Conservation (phyloP, 2,329 filamentous ascomycete species). For the Pseudopithomyces maydicus region DNA sequence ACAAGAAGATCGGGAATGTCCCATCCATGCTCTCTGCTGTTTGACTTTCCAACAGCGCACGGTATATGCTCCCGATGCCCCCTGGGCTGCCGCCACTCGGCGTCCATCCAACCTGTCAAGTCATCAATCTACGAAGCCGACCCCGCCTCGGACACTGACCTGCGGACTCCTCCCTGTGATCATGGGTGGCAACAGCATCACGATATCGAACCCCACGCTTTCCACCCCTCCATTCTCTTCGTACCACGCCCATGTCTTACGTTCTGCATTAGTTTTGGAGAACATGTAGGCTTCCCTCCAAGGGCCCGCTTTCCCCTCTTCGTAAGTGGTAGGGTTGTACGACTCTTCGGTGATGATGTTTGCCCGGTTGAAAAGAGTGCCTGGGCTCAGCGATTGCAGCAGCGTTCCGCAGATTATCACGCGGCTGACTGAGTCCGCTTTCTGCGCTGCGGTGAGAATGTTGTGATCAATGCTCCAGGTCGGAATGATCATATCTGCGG, state of each 20-base stretch:
- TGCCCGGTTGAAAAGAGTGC: constrained; percentile 3
- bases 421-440: constrained; percentile 11
- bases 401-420: constrained; percentile 21
- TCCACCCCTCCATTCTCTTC: constrained; percentile 10
- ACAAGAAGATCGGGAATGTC: constrained; percentile 19
- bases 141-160: neutral
- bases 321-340: constrained; percentile 14
- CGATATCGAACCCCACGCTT: constrained; percentile 13
- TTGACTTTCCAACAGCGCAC: constrained; percentile 1
- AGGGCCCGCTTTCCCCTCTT: constrained; percentile 6
- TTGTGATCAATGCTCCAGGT: constrained; percentile 16
- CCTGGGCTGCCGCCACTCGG: constrained; percentile 7
- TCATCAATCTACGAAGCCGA: too few relatives aligned
- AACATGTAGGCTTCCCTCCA: constrained; percentile 15
- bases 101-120: neutral
- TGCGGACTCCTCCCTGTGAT: constrained; percentile 20
- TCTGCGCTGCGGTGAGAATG: constrained; percentile 17
- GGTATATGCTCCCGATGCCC: constrained; percentile 11
- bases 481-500: constrained; percentile 13
- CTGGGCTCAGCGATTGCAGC: constrained; percentile 6
- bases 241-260: constrained; percentile 19
- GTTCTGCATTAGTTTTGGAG: constrained; percentile 21
- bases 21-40: constrained; percentile 5
- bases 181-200: constrained; percentile 15
- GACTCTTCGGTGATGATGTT: constrained; percentile 13